A percentile compares a stretch with the other conserved stretches of the same genome.
These are phyloP conservation scores for Annona squamosa DNA, from an alignment of 164 flowering plant species.

Conservation along the genomic window DNA sequence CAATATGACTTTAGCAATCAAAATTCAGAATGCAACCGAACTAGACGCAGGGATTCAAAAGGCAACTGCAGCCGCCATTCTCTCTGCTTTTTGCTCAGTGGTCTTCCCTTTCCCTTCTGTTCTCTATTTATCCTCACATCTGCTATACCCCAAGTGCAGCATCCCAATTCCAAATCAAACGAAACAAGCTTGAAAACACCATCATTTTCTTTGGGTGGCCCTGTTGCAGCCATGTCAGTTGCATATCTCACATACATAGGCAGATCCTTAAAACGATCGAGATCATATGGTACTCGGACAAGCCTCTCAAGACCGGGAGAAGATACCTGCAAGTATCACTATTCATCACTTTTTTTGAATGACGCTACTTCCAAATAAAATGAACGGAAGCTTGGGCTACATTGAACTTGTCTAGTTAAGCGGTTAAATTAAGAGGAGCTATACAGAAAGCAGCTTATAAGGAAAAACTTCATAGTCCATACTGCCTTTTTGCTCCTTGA, in stretches of 20 bases:
- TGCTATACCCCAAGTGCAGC: conserved; percentile 81
- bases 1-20: conserved; percentile 6
- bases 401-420: too few species aligned
- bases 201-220: conserved; percentile 42
- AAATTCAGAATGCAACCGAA: conserved; percentile 52
- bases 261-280: conserved; percentile 71
- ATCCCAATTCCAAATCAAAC: conserved; percentile 44
- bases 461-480: too few species aligned
- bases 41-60: conserved; percentile 58
- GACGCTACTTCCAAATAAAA: not conserved
- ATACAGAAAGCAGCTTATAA: too few species aligned
- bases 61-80: conserved; percentile 73
- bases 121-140: conserved; percentile 78
- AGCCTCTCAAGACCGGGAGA: conserved; percentile 87
- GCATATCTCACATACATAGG: conserved; percentile 66
- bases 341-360: not conserved
- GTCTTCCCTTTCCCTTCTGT: conserved; percentile 89
- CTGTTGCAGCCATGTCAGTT: conserved; percentile 22
- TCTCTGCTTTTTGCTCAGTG: conserved; percentile 74
- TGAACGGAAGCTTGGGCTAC: too few species aligned
- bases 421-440: too few species aligned
- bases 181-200: conserved; percentile 78
- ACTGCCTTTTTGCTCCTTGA: too few species aligned
- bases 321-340: conserved; percentile 47
- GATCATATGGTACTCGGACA: conserved; percentile 64